Evolutionary conservation across 1,284 basidiomycete genomes (phyloP), one percentile per base, ranked within the genome.

Genomic region (Apiotrichum domesticum): DNA sequence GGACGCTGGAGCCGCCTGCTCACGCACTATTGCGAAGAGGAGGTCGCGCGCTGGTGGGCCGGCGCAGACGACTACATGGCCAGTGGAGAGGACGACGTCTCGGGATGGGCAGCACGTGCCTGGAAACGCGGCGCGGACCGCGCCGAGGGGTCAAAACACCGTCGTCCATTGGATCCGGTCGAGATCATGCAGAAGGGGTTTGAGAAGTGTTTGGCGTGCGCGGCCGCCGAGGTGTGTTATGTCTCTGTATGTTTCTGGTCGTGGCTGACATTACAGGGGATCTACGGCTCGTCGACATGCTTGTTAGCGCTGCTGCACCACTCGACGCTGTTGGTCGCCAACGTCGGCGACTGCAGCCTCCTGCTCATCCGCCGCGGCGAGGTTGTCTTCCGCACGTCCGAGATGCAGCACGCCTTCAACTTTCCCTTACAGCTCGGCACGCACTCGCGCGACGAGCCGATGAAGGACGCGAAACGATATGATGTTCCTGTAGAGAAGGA

Each of bases 361-460:
- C 86, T 91, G 81, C 80, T 95, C 43, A 84, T 96, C 34, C 83
- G 91, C 6, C 82, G 82, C 4, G 86, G 87, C 13, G 80, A 85
- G 59, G 83, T 95, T 43, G 84, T 87, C 3, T 96, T 93, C 84
- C 82, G 92, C 43, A 90, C 86, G 46, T 84, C 89, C 55, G 94
- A 97, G 77, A 95, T 96, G 87, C 94, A 94, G 84, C 94, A 92
- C 82, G 78, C 87, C 70, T 95, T 96, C 79, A 97, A 97, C 73
- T 93, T 89, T 47, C 92, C 91, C 0, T 82, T 89, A 6, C 72
- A 73, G 53, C 83, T 96, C 1, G 90, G 90, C 1, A 91, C 92
- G 11, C 80, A 84, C 44, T 84, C 84, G 2, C 80, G 84, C 11
- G 84, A 86, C 14, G 84, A 83, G 48, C 86, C 87, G 56, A 81